Evolutionary conservation across 75 land plant species (phyloP).

Genomic region (Selaginella tamariscina): DNA sequence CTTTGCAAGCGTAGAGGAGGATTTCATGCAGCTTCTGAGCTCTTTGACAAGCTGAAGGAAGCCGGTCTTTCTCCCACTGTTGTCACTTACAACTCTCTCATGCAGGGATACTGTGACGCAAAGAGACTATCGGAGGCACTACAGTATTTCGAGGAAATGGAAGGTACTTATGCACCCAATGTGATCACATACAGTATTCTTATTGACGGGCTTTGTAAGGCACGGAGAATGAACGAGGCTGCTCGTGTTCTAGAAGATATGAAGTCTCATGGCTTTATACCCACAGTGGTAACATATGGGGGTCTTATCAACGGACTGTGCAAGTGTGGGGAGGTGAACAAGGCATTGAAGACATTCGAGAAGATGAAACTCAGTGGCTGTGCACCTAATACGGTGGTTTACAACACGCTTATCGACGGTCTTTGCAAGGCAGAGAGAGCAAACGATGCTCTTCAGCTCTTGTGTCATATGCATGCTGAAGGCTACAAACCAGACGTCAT

Average conservation of each 20-base stretch:
- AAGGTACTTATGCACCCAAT: background rate
- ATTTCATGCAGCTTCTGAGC: background rate
- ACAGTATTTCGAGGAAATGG: background rate
- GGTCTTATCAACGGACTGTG: slow-evolving; percentile 2
- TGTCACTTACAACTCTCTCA: slow-evolving; percentile 5
- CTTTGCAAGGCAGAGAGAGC: slow-evolving; percentile 1
- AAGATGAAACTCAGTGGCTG: background rate
- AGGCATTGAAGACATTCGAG: background rate
- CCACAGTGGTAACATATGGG: background rate
- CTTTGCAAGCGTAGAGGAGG: background rate
- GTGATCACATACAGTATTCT: slow-evolving; percentile 7
- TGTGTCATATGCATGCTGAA: background rate
- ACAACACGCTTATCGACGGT: slow-evolving; percentile 10
- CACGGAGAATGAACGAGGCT: background rate
- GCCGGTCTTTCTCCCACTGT: background rate
- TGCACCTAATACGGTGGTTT: background rate
- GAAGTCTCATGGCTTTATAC: background rate
- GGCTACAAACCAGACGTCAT: slow-evolving; percentile 6
- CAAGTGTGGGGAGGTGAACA: slow-evolving; percentile 2
- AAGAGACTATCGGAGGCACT: background rate
- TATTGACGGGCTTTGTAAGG: slow-evolving; percentile 10
- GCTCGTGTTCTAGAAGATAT: background rate
- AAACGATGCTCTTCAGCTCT: slow-evolving; percentile 10
- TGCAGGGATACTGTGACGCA: background rate
- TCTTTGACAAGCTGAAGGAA: background rate